Conservation (phyloP, 129 eudicot species). For the Centella asiatica region DNA sequence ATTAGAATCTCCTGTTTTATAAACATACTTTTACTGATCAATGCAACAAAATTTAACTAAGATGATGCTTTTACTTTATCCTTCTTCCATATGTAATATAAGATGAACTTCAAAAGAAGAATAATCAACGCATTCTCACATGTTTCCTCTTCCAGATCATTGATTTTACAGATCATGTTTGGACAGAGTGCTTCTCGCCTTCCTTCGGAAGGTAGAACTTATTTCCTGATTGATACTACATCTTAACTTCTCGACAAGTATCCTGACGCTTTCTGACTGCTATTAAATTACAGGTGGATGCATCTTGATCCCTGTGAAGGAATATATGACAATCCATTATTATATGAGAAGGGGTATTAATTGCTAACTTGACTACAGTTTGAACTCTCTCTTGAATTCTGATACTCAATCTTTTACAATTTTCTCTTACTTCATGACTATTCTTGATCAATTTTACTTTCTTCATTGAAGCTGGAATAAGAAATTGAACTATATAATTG, state of each 20-base stretch:
- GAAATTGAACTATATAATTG: constrained; percentile 66
- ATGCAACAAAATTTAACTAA: not conserved
- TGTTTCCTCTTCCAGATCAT: constrained; percentile 38
- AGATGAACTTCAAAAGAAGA: not conserved
- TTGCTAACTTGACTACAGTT: not conserved
- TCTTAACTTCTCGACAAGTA: constrained; percentile 2
- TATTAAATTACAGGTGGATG: constrained; percentile 71
- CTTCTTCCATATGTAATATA: not conserved
- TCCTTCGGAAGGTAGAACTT: constrained; percentile 59
- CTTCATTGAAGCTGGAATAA: constrained; percentile 65
- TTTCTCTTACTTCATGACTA: not conserved
- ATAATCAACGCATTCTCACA: not conserved
- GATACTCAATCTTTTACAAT: not conserved
- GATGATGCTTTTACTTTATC: not conserved
- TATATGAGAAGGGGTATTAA: constrained; percentile 88
- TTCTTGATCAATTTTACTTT: not conserved
- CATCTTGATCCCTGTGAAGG: constrained; percentile 99
- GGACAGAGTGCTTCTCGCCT: constrained; percentile 92
- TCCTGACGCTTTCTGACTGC: constrained; percentile 6
- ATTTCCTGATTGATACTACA: constrained; percentile 6
- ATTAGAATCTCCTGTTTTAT: not conserved
- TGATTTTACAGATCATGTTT: constrained; percentile 87
- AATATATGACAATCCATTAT: constrained; percentile 80
- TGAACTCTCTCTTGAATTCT: not conserved
- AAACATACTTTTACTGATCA: not conserved